Evolutionary conservation across 2,329 filamentous ascomycete species (phyloP).

Genomic region (Neocatenulostroma microsporum): DNA sequence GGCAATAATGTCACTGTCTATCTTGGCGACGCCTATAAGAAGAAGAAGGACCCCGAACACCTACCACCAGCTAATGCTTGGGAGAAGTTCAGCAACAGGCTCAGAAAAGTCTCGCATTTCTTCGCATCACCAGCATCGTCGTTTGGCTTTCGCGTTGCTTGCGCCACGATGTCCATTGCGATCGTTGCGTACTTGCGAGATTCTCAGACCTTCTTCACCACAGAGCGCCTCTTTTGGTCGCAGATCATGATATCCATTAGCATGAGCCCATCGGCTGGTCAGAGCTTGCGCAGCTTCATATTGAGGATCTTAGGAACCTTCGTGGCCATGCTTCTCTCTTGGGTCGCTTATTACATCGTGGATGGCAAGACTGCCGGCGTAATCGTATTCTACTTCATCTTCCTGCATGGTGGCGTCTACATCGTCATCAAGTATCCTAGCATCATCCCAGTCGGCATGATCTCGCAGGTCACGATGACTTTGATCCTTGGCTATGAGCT

Average conservation of each 20-base stretch:
- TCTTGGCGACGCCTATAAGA: constrained; percentile 56
- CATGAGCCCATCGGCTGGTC: constrained; percentile 62
- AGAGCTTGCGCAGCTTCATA: constrained; percentile 61
- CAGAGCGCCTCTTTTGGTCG: constrained; percentile 66
- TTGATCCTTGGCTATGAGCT: constrained; percentile 51
- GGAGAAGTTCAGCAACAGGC: constrained; percentile 53
- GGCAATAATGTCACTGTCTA: constrained; percentile 51
- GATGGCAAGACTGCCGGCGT: constrained; percentile 54
- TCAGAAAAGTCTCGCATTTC: constrained; percentile 52
- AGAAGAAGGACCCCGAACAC: constrained; percentile 62
- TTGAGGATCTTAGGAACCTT: constrained; percentile 58
- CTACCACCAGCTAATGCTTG: constrained; percentile 53
- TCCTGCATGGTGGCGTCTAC: constrained; percentile 42
- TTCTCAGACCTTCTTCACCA: constrained; percentile 59
- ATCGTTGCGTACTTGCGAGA: constrained; percentile 57
- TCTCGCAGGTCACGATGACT: constrained; percentile 52
- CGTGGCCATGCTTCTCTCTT: constrained; percentile 49
- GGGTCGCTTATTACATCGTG: constrained; percentile 70
- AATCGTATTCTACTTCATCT: constrained; percentile 56
- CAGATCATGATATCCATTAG: constrained; percentile 65
- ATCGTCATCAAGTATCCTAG: constrained; percentile 59
- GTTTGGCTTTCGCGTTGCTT: constrained; percentile 65
- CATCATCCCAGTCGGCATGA: constrained; percentile 53
- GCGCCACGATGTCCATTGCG: constrained; percentile 63
- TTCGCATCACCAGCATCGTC: constrained; percentile 56